Evolutionary conservation across 805 yeast species (phyloP), one percentile per base, ranked within the genome.

Genomic region (Candida caryicola): DNA sequence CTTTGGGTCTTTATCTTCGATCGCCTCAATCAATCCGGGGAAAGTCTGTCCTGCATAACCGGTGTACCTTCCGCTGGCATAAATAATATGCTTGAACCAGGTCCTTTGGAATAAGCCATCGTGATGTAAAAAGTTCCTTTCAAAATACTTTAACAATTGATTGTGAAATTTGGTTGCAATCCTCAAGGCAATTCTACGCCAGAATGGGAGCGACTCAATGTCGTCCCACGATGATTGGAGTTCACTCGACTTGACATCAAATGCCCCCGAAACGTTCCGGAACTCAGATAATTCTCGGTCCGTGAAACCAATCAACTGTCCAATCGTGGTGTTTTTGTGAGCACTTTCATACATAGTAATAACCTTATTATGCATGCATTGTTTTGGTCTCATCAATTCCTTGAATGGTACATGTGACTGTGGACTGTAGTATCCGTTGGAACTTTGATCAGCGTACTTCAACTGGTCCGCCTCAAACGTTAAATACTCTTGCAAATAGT

Each of bases 41-140:
- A 81, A 60, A 1, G 79, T 65, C 35, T 69, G 76, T 1, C 77
- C 78, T 1, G 64, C 61, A 35, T 63, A 65, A 0, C 85, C 85
- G 10, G 73, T 64, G 21, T 47, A 61, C 43, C 74, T 62, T 34
- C 78, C 74, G 6, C 86, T 81, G 2, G 85, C 85, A 55, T 69
- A 79, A 0, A 82, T 62, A 18, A 79, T 64, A 58, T 82, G 87
- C 52, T 72, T 80, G 66, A 79, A 75, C 82, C 85, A 81, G 5
- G 58, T 57, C 46, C 87, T 65, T 23, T 66, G 66, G 21, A 61
- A 49, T 23, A 81, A 60, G 0, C 84, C 79, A 10, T 65, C 49
- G 7, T 59, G 57, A 39, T 71, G 56, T 19, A 81, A 52, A 49
- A 81, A 80, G 50, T 76, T 54, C 40, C 79, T 63, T 53, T 82